These are phyloP conservation scores for Barnettozyma pratensis DNA, from an alignment of 805 yeast genomes.

Conservation along the genomic window DNA sequence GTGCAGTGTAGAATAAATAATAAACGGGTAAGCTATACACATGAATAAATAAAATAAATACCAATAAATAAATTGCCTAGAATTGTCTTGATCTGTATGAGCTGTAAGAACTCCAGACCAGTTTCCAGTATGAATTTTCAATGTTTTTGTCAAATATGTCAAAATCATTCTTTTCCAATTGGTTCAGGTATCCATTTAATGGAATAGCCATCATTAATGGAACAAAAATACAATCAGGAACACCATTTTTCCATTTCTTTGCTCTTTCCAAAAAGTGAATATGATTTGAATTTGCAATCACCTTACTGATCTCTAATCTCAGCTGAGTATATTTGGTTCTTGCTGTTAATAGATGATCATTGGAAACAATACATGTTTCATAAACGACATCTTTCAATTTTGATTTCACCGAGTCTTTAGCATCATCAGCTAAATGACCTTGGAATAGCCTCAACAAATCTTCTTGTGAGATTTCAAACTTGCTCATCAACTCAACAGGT, in stretches of 20 bases:
- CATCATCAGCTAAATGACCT: slow-evolving; percentile 17
- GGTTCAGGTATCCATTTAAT: slow-evolving; percentile 52
- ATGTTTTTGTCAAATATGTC: slow-evolving; percentile 38
- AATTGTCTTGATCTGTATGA: slow-evolving; percentile 20
- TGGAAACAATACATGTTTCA: slow-evolving; percentile 69
- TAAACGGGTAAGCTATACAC: not conserved
- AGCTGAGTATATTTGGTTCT: slow-evolving; percentile 44
- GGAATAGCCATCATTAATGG: slow-evolving; percentile 71
- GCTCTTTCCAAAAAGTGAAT: slow-evolving; percentile 24
- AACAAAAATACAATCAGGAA: slow-evolving; percentile 61
- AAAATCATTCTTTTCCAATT: slow-evolving; percentile 59
- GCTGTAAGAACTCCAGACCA: slow-evolving; percentile 24
- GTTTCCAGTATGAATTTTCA: slow-evolving; percentile 23
- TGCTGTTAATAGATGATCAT: slow-evolving; percentile 74
- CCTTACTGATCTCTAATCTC: slow-evolving; percentile 30
- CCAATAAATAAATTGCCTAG: slow-evolving; percentile 1
- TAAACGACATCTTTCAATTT: slow-evolving; percentile 54
- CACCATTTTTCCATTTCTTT: slow-evolving; percentile 36
- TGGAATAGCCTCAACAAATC: slow-evolving; percentile 42
- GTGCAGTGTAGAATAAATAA: not conserved
- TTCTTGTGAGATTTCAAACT: slow-evolving; percentile 58
- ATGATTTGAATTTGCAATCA: slow-evolving; percentile 23
- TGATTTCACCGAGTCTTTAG: slow-evolving; percentile 25
- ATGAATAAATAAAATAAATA: not conserved
- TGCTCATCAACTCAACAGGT: slow-evolving; percentile 58